These are phyloP conservation scores for Tulasnella sp. DNA, from an alignment of 768 basidiomycete species.

Conservation along the genomic window DNA sequence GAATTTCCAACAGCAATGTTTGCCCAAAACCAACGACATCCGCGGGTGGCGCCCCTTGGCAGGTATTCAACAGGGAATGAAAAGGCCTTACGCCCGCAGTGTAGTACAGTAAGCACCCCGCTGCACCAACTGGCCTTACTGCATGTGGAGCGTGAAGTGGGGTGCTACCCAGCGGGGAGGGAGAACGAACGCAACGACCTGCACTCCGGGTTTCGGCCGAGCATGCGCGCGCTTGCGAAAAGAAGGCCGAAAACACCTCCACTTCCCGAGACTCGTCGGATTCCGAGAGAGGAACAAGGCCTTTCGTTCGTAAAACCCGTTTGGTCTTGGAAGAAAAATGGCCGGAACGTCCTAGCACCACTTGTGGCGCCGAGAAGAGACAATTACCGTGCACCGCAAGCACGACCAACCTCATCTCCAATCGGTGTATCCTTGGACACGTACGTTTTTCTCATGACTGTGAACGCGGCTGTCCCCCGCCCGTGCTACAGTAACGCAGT, in stretches of 20 bases:
- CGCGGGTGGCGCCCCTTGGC: not conserved
- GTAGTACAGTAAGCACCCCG: not conserved
- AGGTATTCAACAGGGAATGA: not conserved
- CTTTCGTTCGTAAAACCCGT: not conserved
- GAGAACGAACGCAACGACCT: not conserved
- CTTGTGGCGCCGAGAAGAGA: not conserved
- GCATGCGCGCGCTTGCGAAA: not conserved
- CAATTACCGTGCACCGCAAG: not conserved
- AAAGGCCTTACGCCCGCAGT: not conserved
- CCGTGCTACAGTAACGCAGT: not conserved
- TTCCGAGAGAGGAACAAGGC: not conserved
- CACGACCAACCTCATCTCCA: not conserved
- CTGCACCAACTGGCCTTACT: not conserved
- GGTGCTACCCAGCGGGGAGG: not conserved
- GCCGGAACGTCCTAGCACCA: not conserved
- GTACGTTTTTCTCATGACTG: not conserved
- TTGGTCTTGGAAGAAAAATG: not conserved
- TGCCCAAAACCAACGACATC: no score
- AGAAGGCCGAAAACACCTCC: not conserved
- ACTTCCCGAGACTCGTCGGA: not conserved
- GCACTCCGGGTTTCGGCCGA: not conserved
- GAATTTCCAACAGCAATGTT: no score
- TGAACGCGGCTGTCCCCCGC: not conserved
- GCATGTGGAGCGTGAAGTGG: constrained; percentile 6
- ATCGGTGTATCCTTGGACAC: not conserved